Conservation (phyloP, 2,329 filamentous ascomycete species). For the Botrytis galanthina region DNA sequence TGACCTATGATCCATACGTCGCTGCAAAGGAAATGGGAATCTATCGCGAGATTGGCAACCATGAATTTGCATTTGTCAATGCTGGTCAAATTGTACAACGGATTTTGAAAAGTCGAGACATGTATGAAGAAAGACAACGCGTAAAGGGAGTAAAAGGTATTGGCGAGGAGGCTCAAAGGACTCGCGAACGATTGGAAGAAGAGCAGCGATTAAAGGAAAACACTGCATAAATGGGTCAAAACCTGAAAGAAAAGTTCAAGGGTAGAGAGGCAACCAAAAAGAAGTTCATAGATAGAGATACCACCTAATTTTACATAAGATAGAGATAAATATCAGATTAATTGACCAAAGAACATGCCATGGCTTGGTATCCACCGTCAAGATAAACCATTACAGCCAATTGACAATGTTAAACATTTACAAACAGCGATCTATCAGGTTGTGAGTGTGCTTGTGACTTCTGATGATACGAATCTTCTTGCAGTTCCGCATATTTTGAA, state of each 20-base stretch:
- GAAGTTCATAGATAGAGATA: background rate
- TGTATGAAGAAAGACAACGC: slow-evolving; percentile 89
- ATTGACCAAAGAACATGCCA: background rate
- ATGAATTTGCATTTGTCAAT: slow-evolving; percentile 84
- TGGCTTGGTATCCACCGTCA: slow-evolving; percentile 1
- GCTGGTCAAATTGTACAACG: slow-evolving; percentile 87
- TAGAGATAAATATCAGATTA: background rate
- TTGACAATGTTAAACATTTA: background rate
- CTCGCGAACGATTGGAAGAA: slow-evolving; percentile 60
- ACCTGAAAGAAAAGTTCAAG: background rate
- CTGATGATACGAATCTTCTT: background rate
- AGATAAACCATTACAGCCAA: background rate
- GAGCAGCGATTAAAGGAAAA: slow-evolving; percentile 34
- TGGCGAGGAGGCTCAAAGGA: slow-evolving; percentile 64
- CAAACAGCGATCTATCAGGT: slow-evolving; percentile 4
- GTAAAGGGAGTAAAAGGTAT: slow-evolving; percentile 85
- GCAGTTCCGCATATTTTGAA: background rate
- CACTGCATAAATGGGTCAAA: slow-evolving; percentile 3
- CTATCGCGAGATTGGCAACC: slow-evolving; percentile 73
- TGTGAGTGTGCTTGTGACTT: slow-evolving; percentile 10
- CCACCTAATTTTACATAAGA: slow-evolving; percentile 12
- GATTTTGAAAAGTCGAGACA: slow-evolving; percentile 80
- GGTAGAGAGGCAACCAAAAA: background rate
- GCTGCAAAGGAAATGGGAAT: slow-evolving; percentile 80
- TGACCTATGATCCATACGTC: slow-evolving; percentile 75